These are phyloP conservation scores for Magnusiomyces suaveolens DNA, from an alignment of 1,139 yeast genomes.

Conservation along the genomic window DNA sequence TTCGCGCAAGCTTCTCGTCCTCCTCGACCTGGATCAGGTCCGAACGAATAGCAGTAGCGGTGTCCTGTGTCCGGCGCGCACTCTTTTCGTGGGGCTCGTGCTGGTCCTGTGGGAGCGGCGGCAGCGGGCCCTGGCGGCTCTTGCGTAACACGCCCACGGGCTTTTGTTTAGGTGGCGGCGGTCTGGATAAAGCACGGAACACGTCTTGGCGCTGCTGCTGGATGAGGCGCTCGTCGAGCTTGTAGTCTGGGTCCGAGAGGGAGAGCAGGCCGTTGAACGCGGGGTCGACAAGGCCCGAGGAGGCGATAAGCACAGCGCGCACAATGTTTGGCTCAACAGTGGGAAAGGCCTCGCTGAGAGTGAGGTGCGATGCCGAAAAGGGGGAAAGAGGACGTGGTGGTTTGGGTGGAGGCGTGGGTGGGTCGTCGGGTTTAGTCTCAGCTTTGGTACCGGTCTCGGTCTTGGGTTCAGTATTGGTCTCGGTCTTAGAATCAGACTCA, in stretches of 20 bases:
- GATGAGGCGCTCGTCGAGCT: slow-evolving; percentile 43
- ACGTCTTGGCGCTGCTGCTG: slow-evolving; percentile 8
- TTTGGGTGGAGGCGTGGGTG: slow-evolving; percentile 47
- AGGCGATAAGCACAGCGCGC: slow-evolving; percentile 75
- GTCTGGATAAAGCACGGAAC: not conserved
- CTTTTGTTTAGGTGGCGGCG: not conserved
- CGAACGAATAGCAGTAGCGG: slow-evolving; percentile 15
- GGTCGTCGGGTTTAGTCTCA: slow-evolving; percentile 13
- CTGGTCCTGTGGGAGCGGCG: slow-evolving; percentile 3
- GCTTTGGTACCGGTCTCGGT: not conserved
- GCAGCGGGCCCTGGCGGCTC: not conserved
- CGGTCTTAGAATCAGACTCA: not conserved
- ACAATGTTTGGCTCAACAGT: slow-evolving; percentile 56
- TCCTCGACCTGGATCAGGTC: slow-evolving; percentile 45
- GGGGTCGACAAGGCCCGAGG: slow-evolving; percentile 68
- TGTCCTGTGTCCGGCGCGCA: slow-evolving; percentile 9
- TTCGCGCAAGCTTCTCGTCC: slow-evolving; percentile 78
- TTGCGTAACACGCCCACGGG: not conserved
- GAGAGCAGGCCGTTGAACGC: slow-evolving; percentile 83
- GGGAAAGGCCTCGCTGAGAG: slow-evolving; percentile 76
- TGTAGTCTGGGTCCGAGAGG: slow-evolving; percentile 65
- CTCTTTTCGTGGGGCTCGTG: not conserved
- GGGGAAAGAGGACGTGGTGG: slow-evolving; percentile 66
- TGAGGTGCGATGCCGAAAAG: slow-evolving; percentile 40
- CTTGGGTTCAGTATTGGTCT: not conserved